A percentile compares a stretch with the other conserved stretches of the same genome.
Evolutionary conservation across 2,329 filamentous ascomycete genomes (phyloP).

Genomic region (Exophiala oligosperma): DNA sequence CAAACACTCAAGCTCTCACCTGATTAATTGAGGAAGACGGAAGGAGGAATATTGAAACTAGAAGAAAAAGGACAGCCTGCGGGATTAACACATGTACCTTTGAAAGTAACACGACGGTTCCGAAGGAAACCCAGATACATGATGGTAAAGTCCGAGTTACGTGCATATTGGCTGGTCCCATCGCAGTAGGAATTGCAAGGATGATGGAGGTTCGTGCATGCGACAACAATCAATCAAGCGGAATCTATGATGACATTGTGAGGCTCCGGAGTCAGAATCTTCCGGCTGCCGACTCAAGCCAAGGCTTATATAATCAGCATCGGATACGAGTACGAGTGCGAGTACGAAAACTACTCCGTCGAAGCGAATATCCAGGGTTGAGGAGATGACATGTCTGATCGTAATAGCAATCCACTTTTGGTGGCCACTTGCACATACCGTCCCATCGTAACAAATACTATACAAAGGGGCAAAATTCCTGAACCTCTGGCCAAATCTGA

Average conservation of each 20-base stretch:
- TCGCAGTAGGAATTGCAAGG: neutral
- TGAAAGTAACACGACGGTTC: neutral
- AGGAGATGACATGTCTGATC: too few relatives aligned
- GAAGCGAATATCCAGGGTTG: too few relatives aligned
- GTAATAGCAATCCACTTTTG: too few relatives aligned
- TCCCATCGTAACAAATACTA: neutral
- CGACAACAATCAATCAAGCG: neutral
- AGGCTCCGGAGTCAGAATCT: neutral
- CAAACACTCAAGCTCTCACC: neutral
- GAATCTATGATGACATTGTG: conserved; percentile 1
- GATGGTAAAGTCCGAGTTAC: neutral
- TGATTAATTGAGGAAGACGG: neutral
- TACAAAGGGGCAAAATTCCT: neutral
- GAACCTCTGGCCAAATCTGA: neutral
- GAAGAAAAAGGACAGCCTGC: neutral
- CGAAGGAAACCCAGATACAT: neutral
- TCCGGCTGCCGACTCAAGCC: neutral
- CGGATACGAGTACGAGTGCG: neutral
- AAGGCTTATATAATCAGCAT: neutral
- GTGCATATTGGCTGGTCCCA: neutral
- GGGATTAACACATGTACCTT: neutral
- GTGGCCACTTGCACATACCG: neutral
- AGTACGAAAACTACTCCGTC: too few relatives aligned
- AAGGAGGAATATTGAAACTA: too few relatives aligned
- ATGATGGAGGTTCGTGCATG: neutral